Evolutionary conservation across 2,329 filamentous ascomycete genomes (phyloP).

Genomic region (Aspergillus pseudoviridinutans): DNA sequence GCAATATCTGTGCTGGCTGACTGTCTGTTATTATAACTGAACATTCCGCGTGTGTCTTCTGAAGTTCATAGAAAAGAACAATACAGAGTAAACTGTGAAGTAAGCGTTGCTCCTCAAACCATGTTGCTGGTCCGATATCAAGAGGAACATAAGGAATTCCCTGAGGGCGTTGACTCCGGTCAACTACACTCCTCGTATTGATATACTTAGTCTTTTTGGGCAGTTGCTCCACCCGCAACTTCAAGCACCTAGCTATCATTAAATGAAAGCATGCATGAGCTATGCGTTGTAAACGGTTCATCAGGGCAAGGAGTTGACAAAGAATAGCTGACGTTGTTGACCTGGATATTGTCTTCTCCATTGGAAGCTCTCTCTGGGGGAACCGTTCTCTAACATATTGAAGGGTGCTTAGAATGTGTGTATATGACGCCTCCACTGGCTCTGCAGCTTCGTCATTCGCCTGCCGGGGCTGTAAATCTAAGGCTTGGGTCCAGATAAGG

Average conservation of each 20-base stretch:
- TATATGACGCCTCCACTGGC: not conserved
- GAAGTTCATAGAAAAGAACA: slow-evolving; percentile 5
- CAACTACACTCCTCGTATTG: not conserved
- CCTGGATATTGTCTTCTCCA: not conserved
- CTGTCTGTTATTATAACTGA: not conserved
- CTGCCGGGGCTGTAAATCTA: not conserved
- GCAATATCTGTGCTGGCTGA: not conserved
- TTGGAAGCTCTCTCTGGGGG: not conserved
- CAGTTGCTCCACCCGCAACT: slow-evolving; percentile 1
- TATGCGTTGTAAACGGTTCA: not conserved
- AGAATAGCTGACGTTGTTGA: slow-evolving; percentile 1
- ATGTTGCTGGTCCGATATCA: slow-evolving; percentile 3
- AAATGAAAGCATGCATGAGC: slow-evolving; percentile 2
- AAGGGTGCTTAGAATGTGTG: slow-evolving; percentile 1
- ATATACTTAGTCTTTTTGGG: not conserved
- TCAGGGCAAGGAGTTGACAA: slow-evolving; percentile 1
- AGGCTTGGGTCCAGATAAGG: slow-evolving; percentile 2
- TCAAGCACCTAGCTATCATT: slow-evolving; percentile 1
- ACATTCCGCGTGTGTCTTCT: not conserved
- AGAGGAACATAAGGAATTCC: slow-evolving; percentile 1
- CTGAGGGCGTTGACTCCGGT: not conserved
- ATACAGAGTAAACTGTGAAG: slow-evolving; percentile 1
- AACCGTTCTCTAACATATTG: not conserved
- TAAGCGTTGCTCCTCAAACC: slow-evolving; percentile 4
- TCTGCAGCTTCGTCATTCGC: not conserved